Conservation (phyloP, 768 basidiomycete genomes). For the Mycena epipterygia region DNA sequence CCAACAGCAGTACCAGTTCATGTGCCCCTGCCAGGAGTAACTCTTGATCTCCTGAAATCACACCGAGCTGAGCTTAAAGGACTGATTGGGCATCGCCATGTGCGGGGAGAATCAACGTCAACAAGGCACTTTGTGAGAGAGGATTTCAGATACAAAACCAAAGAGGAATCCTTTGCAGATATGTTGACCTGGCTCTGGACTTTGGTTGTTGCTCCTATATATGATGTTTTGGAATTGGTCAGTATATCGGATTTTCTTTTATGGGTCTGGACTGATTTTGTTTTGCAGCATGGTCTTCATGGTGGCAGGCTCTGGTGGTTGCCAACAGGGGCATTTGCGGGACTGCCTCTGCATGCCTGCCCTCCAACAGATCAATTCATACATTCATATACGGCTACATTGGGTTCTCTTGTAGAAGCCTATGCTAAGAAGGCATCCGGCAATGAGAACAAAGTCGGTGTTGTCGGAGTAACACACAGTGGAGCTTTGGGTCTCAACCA, state of each 20-base stretch:
- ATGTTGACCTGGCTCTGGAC: not conserved
- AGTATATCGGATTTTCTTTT: not conserved
- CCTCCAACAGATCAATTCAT: not conserved
- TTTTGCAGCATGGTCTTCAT: not conserved
- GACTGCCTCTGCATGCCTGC: not conserved
- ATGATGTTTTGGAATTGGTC: not conserved
- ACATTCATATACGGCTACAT: not conserved
- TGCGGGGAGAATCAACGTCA: not conserved
- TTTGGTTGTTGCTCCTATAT: not conserved
- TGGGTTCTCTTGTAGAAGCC: not conserved
- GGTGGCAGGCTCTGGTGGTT: not conserved
- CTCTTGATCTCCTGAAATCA: not conserved
- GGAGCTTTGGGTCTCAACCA: not conserved
- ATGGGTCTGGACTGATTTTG: not conserved
- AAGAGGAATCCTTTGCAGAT: not conserved
- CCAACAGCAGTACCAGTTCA: not conserved
- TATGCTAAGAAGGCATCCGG: not conserved
- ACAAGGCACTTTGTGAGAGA: not conserved
- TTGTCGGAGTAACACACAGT: not conserved
- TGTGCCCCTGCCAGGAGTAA: not conserved
- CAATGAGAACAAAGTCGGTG: not conserved
- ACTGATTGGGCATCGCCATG: not conserved
- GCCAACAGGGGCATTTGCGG: not conserved
- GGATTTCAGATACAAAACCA: not conserved
- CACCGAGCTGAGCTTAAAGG: not conserved